These are phyloP conservation scores for Nicotiana attenuata DNA, from an alignment of 257 asterid species.

Conservation along the genomic window DNA sequence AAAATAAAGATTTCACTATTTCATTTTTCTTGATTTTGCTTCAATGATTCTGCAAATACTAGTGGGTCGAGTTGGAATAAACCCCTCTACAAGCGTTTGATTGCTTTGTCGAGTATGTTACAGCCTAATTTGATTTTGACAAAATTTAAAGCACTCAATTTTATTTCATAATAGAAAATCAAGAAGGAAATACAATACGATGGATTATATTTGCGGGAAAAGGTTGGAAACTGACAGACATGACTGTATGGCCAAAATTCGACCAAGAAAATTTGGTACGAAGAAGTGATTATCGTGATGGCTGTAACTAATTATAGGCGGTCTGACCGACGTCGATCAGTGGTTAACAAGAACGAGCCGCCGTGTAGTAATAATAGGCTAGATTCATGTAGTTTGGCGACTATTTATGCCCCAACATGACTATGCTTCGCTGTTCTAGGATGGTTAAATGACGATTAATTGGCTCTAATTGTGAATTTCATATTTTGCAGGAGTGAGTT, in stretches of 20 bases:
- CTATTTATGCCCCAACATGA: no score
- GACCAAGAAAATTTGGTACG: no score
- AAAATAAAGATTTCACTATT: background rate
- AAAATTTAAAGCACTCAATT: background rate
- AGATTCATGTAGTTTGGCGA: no score
- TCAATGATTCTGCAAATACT: background rate
- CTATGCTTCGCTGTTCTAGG: no score
- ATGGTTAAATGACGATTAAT: no score
- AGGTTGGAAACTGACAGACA: background rate
- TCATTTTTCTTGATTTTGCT: background rate
- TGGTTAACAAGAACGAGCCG: no score
- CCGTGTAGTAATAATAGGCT: no score
- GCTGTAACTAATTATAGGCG: no score
- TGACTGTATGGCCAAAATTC: background rate
- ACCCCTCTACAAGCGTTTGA: constrained; percentile 3
- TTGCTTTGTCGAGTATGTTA: background rate
- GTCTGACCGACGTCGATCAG: no score
- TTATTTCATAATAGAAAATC: background rate
- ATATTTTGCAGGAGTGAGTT: no score
- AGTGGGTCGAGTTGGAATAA: background rate
- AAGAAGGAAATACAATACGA: background rate
- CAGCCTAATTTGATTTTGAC: background rate
- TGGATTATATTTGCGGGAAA: background rate
- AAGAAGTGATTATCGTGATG: no score
- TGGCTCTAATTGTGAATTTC: no score